A percentile compares a stretch with the other conserved stretches of the same genome.
phyloP scores from a whole-genome alignment of 345 rosid genomes.

The Citrus maxima region DNA sequence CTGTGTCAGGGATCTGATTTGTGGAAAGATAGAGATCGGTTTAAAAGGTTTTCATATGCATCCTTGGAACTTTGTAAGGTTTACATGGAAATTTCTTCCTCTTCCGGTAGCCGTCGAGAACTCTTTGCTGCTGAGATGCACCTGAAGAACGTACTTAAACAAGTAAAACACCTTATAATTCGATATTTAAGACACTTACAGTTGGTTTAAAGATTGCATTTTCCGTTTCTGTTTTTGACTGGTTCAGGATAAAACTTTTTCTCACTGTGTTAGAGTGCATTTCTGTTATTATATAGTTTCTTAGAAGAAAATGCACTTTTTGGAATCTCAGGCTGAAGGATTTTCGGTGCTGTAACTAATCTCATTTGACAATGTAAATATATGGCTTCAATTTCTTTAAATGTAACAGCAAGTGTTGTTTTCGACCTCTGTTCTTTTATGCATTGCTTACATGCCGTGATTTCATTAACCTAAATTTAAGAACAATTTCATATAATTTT shows the following conservation, averaged over 20 bases:
- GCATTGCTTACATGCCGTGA: too few relatives aligned
- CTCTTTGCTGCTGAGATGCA: conserved; percentile 83
- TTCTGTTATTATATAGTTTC: background rate
- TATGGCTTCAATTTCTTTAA: background rate
- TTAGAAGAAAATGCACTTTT: background rate
- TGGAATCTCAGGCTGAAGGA: conserved; percentile 47
- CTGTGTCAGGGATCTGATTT: conserved; percentile 66
- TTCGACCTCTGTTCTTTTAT: too few relatives aligned
- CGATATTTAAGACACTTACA: background rate
- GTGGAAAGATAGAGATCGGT: conserved; percentile 80
- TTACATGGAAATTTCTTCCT: too few relatives aligned
- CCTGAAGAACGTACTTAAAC: conserved; percentile 58
- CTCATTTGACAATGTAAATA: background rate
- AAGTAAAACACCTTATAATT: conserved; percentile 39
- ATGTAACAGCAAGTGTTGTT: background rate
- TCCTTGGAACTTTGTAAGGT: conserved; percentile 40
- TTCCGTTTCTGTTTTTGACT: background rate
- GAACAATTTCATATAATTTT: too few relatives aligned
- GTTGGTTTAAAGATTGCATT: background rate
- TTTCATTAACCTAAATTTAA: too few relatives aligned
- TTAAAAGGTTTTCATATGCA: conserved; percentile 59
- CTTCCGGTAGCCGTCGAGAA: too few relatives aligned
- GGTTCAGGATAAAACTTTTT: background rate
- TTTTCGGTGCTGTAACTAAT: background rate
- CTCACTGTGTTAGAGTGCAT: background rate